Percentiles rank a stretch among this genome's conserved stretches.
Conservation (phyloP, 805 yeast genomes). For the Myxozyma geophila region DNA sequence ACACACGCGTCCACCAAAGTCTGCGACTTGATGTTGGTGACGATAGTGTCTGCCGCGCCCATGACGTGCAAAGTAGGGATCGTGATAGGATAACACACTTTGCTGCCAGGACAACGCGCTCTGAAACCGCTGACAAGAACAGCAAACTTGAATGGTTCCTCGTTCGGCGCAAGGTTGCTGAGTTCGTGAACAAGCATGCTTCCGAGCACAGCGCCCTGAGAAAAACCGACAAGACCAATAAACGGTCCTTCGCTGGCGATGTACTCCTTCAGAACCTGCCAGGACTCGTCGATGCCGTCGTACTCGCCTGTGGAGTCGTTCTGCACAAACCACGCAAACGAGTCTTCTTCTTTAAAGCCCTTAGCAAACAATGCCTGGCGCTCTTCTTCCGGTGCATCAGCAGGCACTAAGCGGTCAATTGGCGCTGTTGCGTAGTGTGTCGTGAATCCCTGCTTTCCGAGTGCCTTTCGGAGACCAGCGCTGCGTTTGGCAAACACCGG, state of each 20-base stretch:
- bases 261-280: slow-evolving; percentile 57
- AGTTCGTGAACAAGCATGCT: slow-evolving; percentile 68
- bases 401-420: slow-evolving; percentile 70
- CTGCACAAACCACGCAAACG: slow-evolving; percentile 42
- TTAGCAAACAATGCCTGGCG: slow-evolving; percentile 54
- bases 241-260: slow-evolving; percentile 62
- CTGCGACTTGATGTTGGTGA: slow-evolving; percentile 70
- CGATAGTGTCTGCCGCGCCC: slow-evolving; percentile 87
- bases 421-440: slow-evolving; percentile 83
- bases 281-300: slow-evolving; percentile 48
- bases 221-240: slow-evolving; percentile 86
- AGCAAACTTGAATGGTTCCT: slow-evolving; percentile 63
- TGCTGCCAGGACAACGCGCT: slow-evolving; percentile 40
- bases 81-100: slow-evolving; percentile 45
- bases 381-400: slow-evolving; percentile 59
- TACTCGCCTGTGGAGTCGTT: slow-evolving; percentile 47
- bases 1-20: slow-evolving; percentile 61
- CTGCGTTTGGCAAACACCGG: slow-evolving; percentile 84
- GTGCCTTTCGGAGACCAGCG: slow-evolving; percentile 80
- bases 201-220: slow-evolving; percentile 91
- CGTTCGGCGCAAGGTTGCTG: slow-evolving; percentile 59
- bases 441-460: slow-evolving; percentile 67
- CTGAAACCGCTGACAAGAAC: slow-evolving; percentile 71
- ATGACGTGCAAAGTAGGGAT: slow-evolving; percentile 69
- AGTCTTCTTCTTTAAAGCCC: slow-evolving; percentile 47